A percentile compares a stretch with the other conserved stretches of the same genome.
phyloP scores from a whole-genome alignment of 345 rosid genomes.

The Eucalyptus pauciflora region DNA sequence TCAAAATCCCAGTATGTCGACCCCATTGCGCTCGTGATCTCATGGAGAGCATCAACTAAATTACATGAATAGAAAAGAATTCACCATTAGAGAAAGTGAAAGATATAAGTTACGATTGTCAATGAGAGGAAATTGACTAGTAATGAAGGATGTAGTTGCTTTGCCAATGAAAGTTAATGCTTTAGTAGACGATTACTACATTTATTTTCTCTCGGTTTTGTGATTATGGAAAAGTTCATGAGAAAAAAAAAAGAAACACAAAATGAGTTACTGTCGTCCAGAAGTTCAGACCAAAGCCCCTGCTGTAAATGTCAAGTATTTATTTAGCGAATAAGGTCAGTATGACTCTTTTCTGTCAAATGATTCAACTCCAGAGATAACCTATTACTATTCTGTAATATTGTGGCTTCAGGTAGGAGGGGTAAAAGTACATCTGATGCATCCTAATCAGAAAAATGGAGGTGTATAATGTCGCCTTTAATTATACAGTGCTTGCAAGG shows the following conservation, averaged over 20 bases:
- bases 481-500: not conserved
- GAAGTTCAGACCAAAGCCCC: not conserved
- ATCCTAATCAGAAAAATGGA: not conserved
- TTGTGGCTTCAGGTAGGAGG: not conserved
- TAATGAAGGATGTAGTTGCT: not conserved
- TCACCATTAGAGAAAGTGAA: not conserved
- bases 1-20: constrained; percentile 34
- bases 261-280: not conserved
- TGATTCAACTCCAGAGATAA: not conserved
- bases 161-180: not conserved
- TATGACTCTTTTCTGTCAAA: not conserved
- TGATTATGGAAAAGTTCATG: not conserved
- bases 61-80: not conserved
- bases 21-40: constrained; percentile 36
- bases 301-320: not conserved
- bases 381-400: not conserved
- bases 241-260: not conserved
- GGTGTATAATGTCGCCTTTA: not conserved
- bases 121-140: not conserved
- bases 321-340: not conserved
- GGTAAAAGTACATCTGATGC: not conserved
- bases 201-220: not conserved
- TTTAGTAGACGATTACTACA: not conserved
- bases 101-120: too few species aligned
- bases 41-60: constrained; percentile 36